Base-by-base conservation (phyloP, 179 eudicot genomes). In the Gypsophila paniculata region DNA sequence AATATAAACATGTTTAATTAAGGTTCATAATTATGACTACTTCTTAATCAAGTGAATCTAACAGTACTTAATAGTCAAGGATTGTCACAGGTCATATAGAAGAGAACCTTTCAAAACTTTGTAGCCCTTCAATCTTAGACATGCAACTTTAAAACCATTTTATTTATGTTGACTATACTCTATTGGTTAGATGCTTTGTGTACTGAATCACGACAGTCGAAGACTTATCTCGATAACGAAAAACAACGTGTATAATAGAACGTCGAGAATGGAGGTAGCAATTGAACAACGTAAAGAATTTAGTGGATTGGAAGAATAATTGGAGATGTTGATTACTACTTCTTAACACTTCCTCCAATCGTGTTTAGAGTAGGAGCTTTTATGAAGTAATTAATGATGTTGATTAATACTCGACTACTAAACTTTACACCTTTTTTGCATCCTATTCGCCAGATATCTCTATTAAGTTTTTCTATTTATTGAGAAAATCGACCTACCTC, bases 41-140 rank as follows among this genome's bases (percentile, higher is more conserved):
- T 18, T 69, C 72, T 69, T 17, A 49, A 54, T 6, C 64, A 69
- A 54, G 72, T 34, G 29, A 49, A 34, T 69, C 19, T 32, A 15
- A 69, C 32, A 54, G 26, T 55, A 12, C 36, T 54, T 15, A 21
- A 29, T 5, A 38, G 6, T 42, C 32, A n/a, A 13, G 65, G 42
- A 72, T 61, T 57, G 32, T n/a, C 68, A 15, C 44, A 65, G 46
- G 55, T 55, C 15, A 55, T 17, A 17, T 9, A 8, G 14, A 62
- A 17, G 54, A n/a, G 59, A 66, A 54, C 32, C 3, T 29, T 69
- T 51, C 62, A 42, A 34, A 49, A 15, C 70, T 22, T 15, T 22
- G 63, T 54, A 54, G 59, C 59, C 5, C 9, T 21, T 29, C 44
- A 23, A 21, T 52, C 15, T 2, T 6, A 15, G 8, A 11, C 21